phyloP scores from a whole-genome alignment of 208 protist species.

The Leptomonas seymouri region DNA sequence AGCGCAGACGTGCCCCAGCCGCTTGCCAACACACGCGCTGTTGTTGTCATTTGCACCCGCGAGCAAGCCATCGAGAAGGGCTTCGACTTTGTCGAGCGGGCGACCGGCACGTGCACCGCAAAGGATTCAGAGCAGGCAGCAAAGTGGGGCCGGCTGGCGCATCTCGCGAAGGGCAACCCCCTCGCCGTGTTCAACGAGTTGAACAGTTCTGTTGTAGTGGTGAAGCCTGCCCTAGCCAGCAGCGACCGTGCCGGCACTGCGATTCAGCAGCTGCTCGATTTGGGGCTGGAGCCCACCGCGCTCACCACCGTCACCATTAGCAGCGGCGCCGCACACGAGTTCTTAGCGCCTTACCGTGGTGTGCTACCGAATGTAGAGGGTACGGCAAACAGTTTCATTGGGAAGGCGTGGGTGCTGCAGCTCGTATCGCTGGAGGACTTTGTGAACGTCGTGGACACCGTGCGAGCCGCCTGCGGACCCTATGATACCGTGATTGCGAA shows the following conservation, averaged over 20 bases:
- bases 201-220: constrained; percentile 74
- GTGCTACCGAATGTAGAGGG: constrained; percentile 70
- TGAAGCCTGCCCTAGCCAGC: constrained; percentile 78
- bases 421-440: constrained; percentile 47
- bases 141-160: constrained; percentile 47
- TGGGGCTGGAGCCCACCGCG: constrained; percentile 64
- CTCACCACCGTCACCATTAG: constrained; percentile 58
- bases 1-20: constrained; percentile 51
- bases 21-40: constrained; percentile 50
- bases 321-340: constrained; percentile 52
- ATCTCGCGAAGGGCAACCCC: constrained; percentile 40
- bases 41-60: constrained; percentile 50
- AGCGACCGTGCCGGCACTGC: constrained; percentile 41
- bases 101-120: constrained; percentile 52
- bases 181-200: constrained; percentile 70
- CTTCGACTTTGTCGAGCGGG: constrained; percentile 67
- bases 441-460: constrained; percentile 55
- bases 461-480: constrained; percentile 77
- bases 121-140: constrained; percentile 50
- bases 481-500: constrained; percentile 86
- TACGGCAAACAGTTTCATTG: constrained; percentile 54
- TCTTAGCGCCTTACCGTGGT: constrained; percentile 78
- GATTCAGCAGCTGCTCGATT: constrained; percentile 67
- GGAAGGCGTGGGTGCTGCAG: constrained; percentile 79
- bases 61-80: constrained; percentile 60